A percentile compares a stretch with the other conserved stretches of the same genome.
Conservation (phyloP, 768 basidiomycete genomes). For the Xanthoconium purpureum region DNA sequence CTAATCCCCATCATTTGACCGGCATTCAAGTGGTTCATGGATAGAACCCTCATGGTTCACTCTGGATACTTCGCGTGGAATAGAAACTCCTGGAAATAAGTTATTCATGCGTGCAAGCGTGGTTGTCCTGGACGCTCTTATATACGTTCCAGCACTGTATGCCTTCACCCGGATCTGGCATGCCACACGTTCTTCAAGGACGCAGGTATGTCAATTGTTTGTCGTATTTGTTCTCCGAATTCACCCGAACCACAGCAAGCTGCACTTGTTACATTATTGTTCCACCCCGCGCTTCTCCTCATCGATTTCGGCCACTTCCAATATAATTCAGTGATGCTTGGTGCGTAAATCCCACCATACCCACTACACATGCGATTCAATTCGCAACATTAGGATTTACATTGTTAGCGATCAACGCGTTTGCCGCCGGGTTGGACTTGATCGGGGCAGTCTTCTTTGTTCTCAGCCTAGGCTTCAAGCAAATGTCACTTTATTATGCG, state of each 20-base stretch:
- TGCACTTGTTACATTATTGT: constrained; percentile 66
- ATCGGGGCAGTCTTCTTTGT: constrained; percentile 79
- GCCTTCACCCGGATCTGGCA: constrained; percentile 68
- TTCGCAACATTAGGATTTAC: constrained; percentile 53
- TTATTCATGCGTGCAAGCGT: constrained; percentile 82
- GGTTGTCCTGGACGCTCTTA: constrained; percentile 57
- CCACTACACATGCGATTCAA: neutral
- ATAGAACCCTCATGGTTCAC: constrained; percentile 68
- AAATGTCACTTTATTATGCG: constrained; percentile 94
- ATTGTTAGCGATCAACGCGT: constrained; percentile 64
- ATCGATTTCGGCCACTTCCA: constrained; percentile 95
- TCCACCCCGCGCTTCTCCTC: constrained; percentile 81
- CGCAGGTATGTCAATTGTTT: constrained; percentile 53
- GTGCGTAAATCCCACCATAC: constrained; percentile 35
- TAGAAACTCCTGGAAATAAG: constrained; percentile 63
- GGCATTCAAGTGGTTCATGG: constrained; percentile 42
- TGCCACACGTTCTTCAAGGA: constrained; percentile 65
- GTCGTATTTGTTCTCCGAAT: neutral
- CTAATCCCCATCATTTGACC: neutral
- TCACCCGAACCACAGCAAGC: constrained; percentile 33
- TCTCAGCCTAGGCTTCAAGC: constrained; percentile 87
- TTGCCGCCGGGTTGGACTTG: constrained; percentile 66
- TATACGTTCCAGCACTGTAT: constrained; percentile 74
- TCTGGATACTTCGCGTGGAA: constrained; percentile 64
- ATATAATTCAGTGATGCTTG: constrained; percentile 94